A percentile compares a stretch with the other conserved stretches of the same genome.
These are phyloP conservation scores for Lichenothelia convexa DNA, from an alignment of 495 filamentous ascomycete genomes.

Conservation along the genomic window DNA sequence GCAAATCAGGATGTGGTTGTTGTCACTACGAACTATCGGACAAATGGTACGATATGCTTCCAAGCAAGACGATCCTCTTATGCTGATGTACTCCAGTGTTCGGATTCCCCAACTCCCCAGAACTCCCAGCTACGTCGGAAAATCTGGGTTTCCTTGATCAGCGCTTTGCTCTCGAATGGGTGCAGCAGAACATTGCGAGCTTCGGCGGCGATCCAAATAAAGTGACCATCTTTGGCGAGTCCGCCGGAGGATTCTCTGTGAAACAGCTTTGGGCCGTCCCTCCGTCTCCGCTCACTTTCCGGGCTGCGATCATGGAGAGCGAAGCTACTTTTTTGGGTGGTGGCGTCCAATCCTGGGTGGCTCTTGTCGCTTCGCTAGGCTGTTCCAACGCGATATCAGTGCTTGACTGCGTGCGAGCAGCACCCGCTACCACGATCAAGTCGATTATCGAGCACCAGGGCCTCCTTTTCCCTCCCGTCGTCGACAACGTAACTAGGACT, in stretches of 20 bases:
- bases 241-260: slow-evolving; percentile 10
- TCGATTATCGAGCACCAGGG: slow-evolving; percentile 4
- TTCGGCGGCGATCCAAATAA: slow-evolving; percentile 16
- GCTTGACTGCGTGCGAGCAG: slow-evolving; percentile 5
- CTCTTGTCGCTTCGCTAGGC: background rate
- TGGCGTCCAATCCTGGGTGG: slow-evolving; percentile 4
- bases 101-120: slow-evolving; percentile 13
- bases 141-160: slow-evolving; percentile 19
- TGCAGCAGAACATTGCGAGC: slow-evolving; percentile 12
- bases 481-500: slow-evolving; percentile 5
- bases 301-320: slow-evolving; percentile 12
- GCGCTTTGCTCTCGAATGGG: slow-evolving; percentile 15
- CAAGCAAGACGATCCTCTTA: background rate
- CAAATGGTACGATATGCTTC: slow-evolving; percentile 7
- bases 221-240: slow-evolving; percentile 15
- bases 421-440: slow-evolving; percentile 4
- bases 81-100: slow-evolving; percentile 9
- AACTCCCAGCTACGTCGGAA: slow-evolving; percentile 5
- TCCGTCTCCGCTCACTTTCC: no score
- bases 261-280: no score
- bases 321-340: slow-evolving; percentile 3
- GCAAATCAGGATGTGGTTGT: slow-evolving; percentile 14
- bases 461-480: slow-evolving; percentile 3
- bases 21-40: slow-evolving; percentile 14
- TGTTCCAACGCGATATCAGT: slow-evolving; percentile 1